Evolutionary conservation across 2,329 filamentous ascomycete species (phyloP), one percentile per base, ranked within the genome.

Genomic region (Aspergillus piperis): DNA sequence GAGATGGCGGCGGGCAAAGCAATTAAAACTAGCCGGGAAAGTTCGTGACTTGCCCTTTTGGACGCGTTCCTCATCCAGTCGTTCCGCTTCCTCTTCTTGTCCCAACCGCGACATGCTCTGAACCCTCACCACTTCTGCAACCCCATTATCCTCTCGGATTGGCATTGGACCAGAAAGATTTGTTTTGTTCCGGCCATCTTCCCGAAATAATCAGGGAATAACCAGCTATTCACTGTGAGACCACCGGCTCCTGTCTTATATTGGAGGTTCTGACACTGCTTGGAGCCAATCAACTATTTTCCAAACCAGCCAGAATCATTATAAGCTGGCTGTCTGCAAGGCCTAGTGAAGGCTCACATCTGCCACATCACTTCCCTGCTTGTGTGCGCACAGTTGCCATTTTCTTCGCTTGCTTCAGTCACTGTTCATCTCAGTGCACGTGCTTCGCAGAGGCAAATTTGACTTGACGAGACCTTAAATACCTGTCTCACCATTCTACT

Each of bases 31-130:
- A 58, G 32, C 36, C 36, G 38, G 32, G 25, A 48, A 49, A 55
- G 55, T 49, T 51, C 62, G 61, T 58, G 62, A 55, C 57, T 63
- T 63, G 60, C 57, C 59, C 49, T 59, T 58, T 60, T 54, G 53
- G 53, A 55, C 48, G 61, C 47, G 59, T 55, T 55, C 47, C 56
- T 54, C 59, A 60, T 52, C 52, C 58, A 63, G 59, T 57, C 57
- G 54, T 53, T 59, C 62, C 62, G 62, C 59, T 59, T 63, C 56
- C 56, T 61, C 27, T 57, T 51, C 51, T 57, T 54, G 57, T 44
- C 62, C 59, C 47, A 55, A 55, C 53, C 53, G 39, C 53, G 25
- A 30, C 59, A 59, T 54, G 42, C 44, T 23, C 47, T 42, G 47
- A 48, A 30, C 53, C 38, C 49, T 55, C 48, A 52, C 42, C 57